Evolutionary conservation across 257 asterid genomes (phyloP).

Genomic region (Gynochthodes officinalis): DNA sequence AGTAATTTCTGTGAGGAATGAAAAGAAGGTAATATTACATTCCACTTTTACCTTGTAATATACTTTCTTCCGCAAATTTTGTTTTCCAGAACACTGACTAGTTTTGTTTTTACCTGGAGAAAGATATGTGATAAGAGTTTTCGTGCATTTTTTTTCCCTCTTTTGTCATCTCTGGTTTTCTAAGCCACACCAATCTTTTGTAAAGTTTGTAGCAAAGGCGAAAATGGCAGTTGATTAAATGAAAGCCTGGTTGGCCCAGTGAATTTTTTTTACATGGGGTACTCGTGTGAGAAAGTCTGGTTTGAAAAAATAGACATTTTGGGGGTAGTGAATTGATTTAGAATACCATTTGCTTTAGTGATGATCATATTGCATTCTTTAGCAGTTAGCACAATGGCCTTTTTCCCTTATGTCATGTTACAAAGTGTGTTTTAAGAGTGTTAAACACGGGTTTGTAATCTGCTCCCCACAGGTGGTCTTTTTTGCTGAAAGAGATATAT

Average conservation of each 20-base stretch:
- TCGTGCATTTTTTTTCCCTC: neutral
- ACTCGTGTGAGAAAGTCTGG: too few relatives aligned
- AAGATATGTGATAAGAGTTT: neutral
- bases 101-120: neutral
- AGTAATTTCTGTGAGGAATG: conserved; percentile 56
- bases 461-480: conserved; percentile 43
- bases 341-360: too few relatives aligned
- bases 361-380: neutral
- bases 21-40: conserved; percentile 42
- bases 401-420: too few relatives aligned
- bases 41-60: neutral
- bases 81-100: neutral
- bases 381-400: too few relatives aligned
- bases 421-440: neutral
- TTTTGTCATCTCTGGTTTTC: neutral
- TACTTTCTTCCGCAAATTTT: neutral
- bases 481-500: conserved; percentile 59
- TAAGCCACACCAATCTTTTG: neutral
- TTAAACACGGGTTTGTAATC: neutral
- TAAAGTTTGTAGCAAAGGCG: too few relatives aligned
- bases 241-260: too few relatives aligned
- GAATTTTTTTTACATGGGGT: too few relatives aligned
- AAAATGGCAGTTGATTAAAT: too few relatives aligned
- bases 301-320: too few relatives aligned
- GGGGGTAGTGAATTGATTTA: too few relatives aligned